These are phyloP conservation scores for Blastocystis sp. DNA, from an alignment of 352 stramenopile genomes.

Conservation along the genomic window DNA sequence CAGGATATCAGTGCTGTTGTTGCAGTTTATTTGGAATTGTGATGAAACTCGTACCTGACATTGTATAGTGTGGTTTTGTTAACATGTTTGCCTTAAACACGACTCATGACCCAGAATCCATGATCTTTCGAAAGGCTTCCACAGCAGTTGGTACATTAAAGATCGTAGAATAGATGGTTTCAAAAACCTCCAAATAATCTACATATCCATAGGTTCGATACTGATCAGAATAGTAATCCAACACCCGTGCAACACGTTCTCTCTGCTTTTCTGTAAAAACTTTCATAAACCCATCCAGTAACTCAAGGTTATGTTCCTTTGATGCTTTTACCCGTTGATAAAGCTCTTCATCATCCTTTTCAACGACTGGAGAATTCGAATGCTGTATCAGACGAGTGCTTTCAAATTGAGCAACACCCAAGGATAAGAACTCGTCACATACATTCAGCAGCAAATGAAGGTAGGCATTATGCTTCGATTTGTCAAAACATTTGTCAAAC, in stretches of 20 bases:
- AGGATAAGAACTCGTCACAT: conserved; percentile 18
- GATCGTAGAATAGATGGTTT: conserved; percentile 33
- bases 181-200: not conserved
- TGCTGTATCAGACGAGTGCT: not conserved
- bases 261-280: not conserved
- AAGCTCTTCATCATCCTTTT: not conserved
- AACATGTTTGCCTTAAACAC: conserved; percentile 34
- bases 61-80: conserved; percentile 2
- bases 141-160: conserved; percentile 26
- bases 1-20: conserved; percentile 61
- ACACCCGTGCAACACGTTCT: not conserved
- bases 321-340: not conserved
- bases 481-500: conserved; percentile 38
- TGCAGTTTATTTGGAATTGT: conserved; percentile 39
- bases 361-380: not conserved
- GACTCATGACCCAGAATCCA: not conserved
- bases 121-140: conserved; percentile 7
- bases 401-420: not conserved
- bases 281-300: conserved; percentile 22
- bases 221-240: not conserved
- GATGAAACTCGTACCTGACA: conserved; percentile 62
- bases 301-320: not conserved
- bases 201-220: conserved; percentile 27
- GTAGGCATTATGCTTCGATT: not conserved
- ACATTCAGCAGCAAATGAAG: not conserved